phyloP scores from a whole-genome alignment of 192 early-diverging fungal genomes.

The Physocladia obscura region DNA sequence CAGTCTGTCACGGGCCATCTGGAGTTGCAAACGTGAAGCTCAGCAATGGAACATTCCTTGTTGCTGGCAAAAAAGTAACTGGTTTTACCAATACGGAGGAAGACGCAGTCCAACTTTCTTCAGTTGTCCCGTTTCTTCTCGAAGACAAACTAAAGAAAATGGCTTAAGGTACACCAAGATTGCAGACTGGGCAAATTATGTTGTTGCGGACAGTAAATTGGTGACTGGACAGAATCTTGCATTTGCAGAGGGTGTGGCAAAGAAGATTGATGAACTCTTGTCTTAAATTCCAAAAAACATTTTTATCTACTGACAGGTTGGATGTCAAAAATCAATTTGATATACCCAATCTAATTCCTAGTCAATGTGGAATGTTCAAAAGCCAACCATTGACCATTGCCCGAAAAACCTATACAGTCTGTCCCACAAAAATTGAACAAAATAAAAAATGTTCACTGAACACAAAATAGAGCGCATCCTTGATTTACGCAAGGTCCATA shows the following conservation, averaged over 20 bases:
- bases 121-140: slow-evolving; percentile 32
- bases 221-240: slow-evolving; percentile 55
- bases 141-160: slow-evolving; percentile 31
- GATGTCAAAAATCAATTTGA: too few species aligned
- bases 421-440: too few species aligned
- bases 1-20: slow-evolving; percentile 68
- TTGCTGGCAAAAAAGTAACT: slow-evolving; percentile 66
- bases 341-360: too few species aligned
- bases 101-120: slow-evolving; percentile 44
- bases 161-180: slow-evolving; percentile 60
- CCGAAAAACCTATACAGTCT: too few species aligned
- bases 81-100: slow-evolving; percentile 75
- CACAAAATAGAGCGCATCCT: too few species aligned
- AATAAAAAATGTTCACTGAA: too few species aligned
- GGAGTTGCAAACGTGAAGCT: slow-evolving; percentile 65
- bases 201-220: slow-evolving; percentile 61
- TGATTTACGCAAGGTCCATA: too few species aligned
- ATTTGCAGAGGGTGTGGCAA: not conserved
- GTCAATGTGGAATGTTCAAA: too few species aligned
- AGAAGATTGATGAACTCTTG: slow-evolving; percentile 7
- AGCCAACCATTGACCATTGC: too few species aligned
- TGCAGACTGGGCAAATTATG: slow-evolving; percentile 42
- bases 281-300: too few species aligned
- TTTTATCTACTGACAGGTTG: too few species aligned
- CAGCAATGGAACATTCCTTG: slow-evolving; percentile 55